Base-by-base conservation (phyloP, 208 protist genomes). In the Herpetomonas tarakana region DNA sequence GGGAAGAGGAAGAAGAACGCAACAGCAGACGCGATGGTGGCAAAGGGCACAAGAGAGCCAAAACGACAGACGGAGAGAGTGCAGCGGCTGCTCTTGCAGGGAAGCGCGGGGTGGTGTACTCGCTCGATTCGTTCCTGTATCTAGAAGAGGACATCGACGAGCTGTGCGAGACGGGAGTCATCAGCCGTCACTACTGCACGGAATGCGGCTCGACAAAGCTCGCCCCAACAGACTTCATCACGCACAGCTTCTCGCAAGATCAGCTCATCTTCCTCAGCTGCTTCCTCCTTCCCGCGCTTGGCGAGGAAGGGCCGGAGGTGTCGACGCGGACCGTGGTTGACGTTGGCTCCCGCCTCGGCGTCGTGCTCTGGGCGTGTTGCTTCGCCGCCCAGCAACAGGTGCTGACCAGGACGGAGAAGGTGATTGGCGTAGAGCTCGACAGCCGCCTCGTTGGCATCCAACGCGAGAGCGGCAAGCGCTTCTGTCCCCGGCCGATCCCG, bases 191-290 rank as follows among this genome's bases (percentile, higher is more conserved):
- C 44, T 94, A 92, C 68, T 94, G 88, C 66, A 26, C 50, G 21
- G 26, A 47, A 14, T 94, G 88, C 69, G 84, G 88, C 1, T 71
- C 74, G 26, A 75, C 64, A 3, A 65, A 83, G 16, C 69, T 92
- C 61, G 81, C 63, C 2, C 57, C 83, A 11, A 52, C 69, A 12
- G 76, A 89, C 19, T 94, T 88, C 45, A 90, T 94, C 52, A 91
- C 88, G 19, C 88, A 94, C 70, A 90, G 81, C 67, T 88, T 94
- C 58, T 86, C 83, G 3, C 68, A 80, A 46, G 82, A 94, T 25
- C 83, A 94, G 58, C 72, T 94, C 14, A 24, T 92, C 9, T 94
- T 78, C 68, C 50, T 94, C 14, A 81, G 68, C 41, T 86, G 79
- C 64, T 89, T 72, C 67, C 66, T 92, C 12, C 44, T 87, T 45